Conservation (phyloP, 768 basidiomycete species). For the Cystofilobasidium capitatum region DNA sequence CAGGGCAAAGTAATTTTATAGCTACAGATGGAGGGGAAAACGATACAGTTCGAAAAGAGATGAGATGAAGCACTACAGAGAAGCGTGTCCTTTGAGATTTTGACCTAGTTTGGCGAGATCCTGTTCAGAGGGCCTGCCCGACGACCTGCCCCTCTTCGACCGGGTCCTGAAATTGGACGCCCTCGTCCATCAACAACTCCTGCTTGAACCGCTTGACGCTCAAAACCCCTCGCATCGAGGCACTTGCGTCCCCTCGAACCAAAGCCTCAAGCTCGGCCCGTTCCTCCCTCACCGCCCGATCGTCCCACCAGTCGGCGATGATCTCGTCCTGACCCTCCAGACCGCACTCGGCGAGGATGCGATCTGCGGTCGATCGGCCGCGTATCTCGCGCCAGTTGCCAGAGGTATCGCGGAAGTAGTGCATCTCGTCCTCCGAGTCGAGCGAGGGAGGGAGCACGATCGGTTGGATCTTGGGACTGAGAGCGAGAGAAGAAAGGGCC, state of each 20-base stretch:
- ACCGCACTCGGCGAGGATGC: constrained; percentile 14
- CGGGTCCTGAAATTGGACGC: too few species aligned
- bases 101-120: too few species aligned
- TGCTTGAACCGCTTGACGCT: too few species aligned
- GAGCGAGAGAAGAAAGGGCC: not conserved
- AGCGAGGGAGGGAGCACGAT: constrained; percentile 1
- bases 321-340: not conserved
- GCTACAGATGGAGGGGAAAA: too few species aligned
- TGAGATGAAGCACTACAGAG: too few species aligned
- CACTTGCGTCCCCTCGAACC: not conserved
- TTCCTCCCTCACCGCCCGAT: not conserved
- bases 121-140: too few species aligned
- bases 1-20: too few species aligned
- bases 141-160: too few species aligned
- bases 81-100: too few species aligned
- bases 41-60: too few species aligned
- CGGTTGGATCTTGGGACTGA: constrained; percentile 20
- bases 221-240: too few species aligned
- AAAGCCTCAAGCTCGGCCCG: constrained; percentile 7
- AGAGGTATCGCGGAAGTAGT: constrained; percentile 20
- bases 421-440: constrained; percentile 12
- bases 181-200: not conserved
- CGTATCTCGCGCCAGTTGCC: constrained; percentile 16
- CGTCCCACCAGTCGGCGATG: constrained; percentile 8
- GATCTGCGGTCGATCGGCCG: constrained; percentile 7